Percentiles rank a stretch among this genome's conserved stretches.
Conservation (phyloP, 2,329 filamentous ascomycete genomes). For the Penicillium oxalicum region DNA sequence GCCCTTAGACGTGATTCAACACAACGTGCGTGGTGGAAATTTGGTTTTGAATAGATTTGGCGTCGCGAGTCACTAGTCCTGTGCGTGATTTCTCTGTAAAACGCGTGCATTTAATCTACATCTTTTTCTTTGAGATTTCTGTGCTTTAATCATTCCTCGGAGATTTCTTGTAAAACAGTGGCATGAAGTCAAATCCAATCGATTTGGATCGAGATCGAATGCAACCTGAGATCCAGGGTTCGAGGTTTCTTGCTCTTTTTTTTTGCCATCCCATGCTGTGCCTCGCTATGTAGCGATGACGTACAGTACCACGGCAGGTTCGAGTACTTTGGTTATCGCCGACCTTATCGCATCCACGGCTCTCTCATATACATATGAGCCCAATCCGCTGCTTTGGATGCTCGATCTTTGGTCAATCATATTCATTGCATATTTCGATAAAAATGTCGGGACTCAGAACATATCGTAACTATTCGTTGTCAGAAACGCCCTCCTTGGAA, state of each 20-base stretch:
- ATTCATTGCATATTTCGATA: not conserved
- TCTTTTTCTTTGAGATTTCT: no score
- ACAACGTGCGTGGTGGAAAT: constrained; percentile 11
- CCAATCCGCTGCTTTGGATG: no score
- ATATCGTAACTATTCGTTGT: constrained; percentile 23
- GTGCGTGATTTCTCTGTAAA: not conserved
- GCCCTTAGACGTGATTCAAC: constrained; percentile 3
- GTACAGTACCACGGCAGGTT: not conserved
- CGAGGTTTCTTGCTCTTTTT: not conserved
- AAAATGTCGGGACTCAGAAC: constrained; percentile 25
- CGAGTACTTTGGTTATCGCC: not conserved
- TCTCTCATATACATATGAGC: no score
- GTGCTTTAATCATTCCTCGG: no score
- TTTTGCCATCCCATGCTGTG: not conserved
- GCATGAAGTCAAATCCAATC: not conserved
- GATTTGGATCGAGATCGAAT: not conserved
- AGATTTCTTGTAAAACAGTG: no score
- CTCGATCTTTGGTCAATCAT: no score
- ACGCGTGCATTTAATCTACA: constrained; percentile 1
- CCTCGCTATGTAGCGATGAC: not conserved
- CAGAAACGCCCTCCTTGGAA: constrained; percentile 21
- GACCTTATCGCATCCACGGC: not conserved
- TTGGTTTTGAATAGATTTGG: constrained; percentile 7
- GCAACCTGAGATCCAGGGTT: not conserved
- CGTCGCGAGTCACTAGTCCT: constrained; percentile 1